Evolutionary conservation across 345 rosid species (phyloP).

Genomic region (Moringa oleifera): DNA sequence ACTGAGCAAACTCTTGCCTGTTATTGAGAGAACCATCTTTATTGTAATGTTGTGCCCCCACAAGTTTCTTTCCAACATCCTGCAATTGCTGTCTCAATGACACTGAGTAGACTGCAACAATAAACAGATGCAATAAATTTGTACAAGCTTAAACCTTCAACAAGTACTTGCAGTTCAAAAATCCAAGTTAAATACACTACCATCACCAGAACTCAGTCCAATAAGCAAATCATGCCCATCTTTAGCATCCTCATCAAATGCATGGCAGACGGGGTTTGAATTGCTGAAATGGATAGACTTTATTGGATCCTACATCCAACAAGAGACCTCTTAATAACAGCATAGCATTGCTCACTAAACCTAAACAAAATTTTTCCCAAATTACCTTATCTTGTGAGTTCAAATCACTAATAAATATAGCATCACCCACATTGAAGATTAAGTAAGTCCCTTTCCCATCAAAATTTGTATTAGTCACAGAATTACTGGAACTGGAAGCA

Average conservation of each 20-base stretch:
- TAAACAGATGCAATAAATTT: conserved; percentile 25
- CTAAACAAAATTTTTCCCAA: not conserved
- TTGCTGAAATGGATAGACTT: conserved; percentile 95
- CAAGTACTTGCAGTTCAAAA: conserved; percentile 14
- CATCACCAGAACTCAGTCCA: conserved; percentile 94
- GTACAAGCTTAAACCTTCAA: conserved; percentile 14
- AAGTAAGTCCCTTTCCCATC: conserved; percentile 97
- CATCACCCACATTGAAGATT: conserved; percentile 94
- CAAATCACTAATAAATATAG: conserved; percentile 86
- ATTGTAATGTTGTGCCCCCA: conserved; percentile 91
- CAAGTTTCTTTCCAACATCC: conserved; percentile 93
- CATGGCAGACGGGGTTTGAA: conserved; percentile 90
- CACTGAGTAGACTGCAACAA: conserved; percentile 84
- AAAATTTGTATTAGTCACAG: conserved; percentile 62
- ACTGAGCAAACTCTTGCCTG: conserved; percentile 47
- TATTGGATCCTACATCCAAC: conserved; percentile 79
- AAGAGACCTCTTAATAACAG: conserved; percentile 11
- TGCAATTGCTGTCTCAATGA: conserved; percentile 97
- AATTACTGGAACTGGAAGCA: conserved; percentile 57
- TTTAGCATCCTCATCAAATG: conserved; percentile 90
- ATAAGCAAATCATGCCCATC: conserved; percentile 98
- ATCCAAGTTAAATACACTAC: conserved; percentile 33
- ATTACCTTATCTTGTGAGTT: conserved; percentile 97
- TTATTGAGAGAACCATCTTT: conserved; percentile 90
- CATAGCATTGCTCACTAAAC: conserved; percentile 9